Base-by-base conservation (phyloP, 352 stramenopile genomes). In the Globisporangium solare region DNA sequence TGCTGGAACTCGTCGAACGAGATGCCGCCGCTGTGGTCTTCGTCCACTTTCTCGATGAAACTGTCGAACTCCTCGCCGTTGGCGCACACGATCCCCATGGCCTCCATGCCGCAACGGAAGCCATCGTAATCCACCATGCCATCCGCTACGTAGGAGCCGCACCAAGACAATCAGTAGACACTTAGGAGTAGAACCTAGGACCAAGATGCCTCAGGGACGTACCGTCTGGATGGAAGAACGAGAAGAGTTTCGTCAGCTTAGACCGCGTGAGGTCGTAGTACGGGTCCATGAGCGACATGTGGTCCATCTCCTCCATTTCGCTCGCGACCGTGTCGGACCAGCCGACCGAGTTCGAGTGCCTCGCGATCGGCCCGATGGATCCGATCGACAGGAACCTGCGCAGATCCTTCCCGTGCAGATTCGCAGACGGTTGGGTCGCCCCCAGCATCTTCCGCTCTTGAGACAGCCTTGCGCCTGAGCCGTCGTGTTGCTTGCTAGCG, bases 1-100 rank as follows among this genome's bases (percentile, higher is more conserved):
- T 86, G 81, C 52, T 90, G 67, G 66, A 96, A 96, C 53, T 96
- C 85, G 21, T 86, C 71, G 64, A 87, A 92, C 42, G 83, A 84
- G 60, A 96, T 95, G 27, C 80, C 76, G 21, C 83, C 83, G 67
- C 86, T 92, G 48, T 80, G 67, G 51, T 96, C 83, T 52, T 90
- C 73, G 58, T 96, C 84, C 10, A 94, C 71, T 53, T 92, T 86
- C 0, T 71, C 47, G 24, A 94, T 86, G 59, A 95, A 91, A 6
- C 64, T 60, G 12, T 71, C 68, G 42, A 94, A 92, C 50, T 85
- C 70, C 0, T 75, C 68, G 43, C 92, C 70, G 21, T 85, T 67
- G 12, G 71, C 73, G 37, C 71, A 86, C 8, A 73, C 68, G 50
- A 94, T 94, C 4, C 79, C 84, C 76, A 94, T 89, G 6, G 76